Evolutionary conservation across 345 rosid genomes (phyloP).

Genomic region (Luvunga scandens): DNA sequence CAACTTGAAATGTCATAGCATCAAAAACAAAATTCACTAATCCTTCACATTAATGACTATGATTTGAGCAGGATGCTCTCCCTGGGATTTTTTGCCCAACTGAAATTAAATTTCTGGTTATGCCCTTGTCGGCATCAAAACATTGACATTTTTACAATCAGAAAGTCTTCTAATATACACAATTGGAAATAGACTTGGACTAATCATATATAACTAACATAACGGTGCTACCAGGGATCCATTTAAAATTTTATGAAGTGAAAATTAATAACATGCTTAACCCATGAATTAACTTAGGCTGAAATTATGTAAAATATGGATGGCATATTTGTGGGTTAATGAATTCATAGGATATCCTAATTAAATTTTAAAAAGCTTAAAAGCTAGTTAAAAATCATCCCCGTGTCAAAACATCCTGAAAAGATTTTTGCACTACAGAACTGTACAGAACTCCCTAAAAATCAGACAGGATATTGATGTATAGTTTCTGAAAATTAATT

Average conservation of each 20-base stretch:
- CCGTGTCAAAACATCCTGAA: not conserved
- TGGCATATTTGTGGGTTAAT: no score
- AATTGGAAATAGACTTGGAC: no score
- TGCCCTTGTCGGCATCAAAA: no score
- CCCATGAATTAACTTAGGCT: not conserved
- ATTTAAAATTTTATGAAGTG: no score
- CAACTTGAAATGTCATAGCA: not conserved
- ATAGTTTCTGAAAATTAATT: not conserved
- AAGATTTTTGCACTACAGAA: not conserved
- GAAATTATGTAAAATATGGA: not conserved
- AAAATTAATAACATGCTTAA: not conserved
- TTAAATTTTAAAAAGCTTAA: not conserved
- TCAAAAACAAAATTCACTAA: not conserved
- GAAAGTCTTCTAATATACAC: no score
- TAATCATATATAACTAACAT: no score
- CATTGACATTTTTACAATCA: no score
- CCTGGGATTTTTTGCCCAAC: not conserved
- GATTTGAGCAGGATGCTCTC: no score
- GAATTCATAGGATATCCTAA: not conserved
- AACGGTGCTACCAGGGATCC: no score
- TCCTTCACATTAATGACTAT: not conserved
- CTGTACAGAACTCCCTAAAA: no score
- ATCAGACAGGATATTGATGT: not conserved
- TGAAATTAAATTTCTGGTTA: not conserved
- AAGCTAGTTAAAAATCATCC: not conserved